Evolutionary conservation across 2,329 filamentous ascomycete genomes (phyloP).

Genomic region (Gaeumannomyces sp.): DNA sequence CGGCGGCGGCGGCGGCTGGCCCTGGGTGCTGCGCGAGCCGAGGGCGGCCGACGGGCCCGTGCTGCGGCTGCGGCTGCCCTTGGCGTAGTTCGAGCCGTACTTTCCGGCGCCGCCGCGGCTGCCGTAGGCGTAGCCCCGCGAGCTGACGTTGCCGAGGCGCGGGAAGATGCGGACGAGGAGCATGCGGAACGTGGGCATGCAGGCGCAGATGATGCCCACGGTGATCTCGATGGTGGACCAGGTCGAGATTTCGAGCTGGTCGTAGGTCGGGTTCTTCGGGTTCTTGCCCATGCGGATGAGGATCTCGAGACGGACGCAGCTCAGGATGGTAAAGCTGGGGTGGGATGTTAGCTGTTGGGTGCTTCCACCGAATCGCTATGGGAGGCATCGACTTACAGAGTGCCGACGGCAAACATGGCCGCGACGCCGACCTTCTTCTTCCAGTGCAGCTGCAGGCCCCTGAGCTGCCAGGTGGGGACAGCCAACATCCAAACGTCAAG

Average conservation of each 20-base stretch:
- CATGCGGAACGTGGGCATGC: constrained; percentile 22
- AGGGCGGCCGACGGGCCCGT: not conserved
- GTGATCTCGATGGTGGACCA: constrained; percentile 26
- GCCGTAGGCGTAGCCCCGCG: not conserved
- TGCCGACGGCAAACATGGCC: constrained; percentile 39
- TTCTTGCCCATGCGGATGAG: not conserved
- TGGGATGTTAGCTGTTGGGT: not conserved
- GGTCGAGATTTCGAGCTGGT: constrained; percentile 11
- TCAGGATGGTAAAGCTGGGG: constrained; percentile 27
- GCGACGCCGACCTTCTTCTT: constrained; percentile 38
- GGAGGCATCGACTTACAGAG: constrained; percentile 20
- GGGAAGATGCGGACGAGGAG: constrained; percentile 20
- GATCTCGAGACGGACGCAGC: constrained; percentile 17
- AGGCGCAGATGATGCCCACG: constrained; percentile 24
- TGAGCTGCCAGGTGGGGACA: constrained; percentile 35
- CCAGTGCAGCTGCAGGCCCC: constrained; percentile 32
- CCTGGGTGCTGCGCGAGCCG: not conserved
- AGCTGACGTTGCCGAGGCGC: constrained; percentile 11
- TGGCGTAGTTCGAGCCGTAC: not conserved
- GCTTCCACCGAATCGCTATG: too few species aligned
- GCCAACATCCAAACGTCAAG: constrained; percentile 36
- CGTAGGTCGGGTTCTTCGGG: not conserved
- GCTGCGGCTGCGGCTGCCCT: constrained; percentile 3
- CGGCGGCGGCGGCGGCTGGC: not conserved
- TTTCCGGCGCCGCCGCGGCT: not conserved